phyloP scores from a whole-genome alignment of 208 protist genomes.

The Trichomonas vaginalis region DNA sequence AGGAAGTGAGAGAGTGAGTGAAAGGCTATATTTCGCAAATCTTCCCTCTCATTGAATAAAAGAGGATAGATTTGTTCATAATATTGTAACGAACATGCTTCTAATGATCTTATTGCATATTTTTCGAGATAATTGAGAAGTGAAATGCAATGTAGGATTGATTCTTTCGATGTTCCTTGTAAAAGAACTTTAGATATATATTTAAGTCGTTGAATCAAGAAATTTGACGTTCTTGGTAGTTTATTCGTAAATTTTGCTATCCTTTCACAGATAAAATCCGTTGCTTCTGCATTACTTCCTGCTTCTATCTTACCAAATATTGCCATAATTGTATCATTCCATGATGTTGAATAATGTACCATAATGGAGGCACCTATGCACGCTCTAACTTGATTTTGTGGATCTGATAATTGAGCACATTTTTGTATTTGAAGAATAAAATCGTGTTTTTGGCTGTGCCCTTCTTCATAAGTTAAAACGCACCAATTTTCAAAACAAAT shows the following conservation, averaged over 20 bases:
- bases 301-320: not conserved
- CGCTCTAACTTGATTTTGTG: not conserved
- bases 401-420: not conserved
- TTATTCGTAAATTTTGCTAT: not conserved
- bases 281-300: not conserved
- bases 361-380: not conserved
- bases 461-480: not conserved
- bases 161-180: not conserved
- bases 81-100: not conserved
- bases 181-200: not conserved
- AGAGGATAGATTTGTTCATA: not conserved
- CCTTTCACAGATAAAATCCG: not conserved
- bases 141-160: not conserved
- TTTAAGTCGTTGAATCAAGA: not conserved
- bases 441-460: not conserved
- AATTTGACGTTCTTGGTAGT: not conserved
- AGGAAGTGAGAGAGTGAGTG: not conserved
- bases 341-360: not conserved
- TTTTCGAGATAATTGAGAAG: not conserved
- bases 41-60: not conserved
- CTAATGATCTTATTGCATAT: not conserved
- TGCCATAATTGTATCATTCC: not conserved
- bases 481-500: constrained; percentile 1
- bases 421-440: not conserved
- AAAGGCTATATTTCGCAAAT: not conserved